Conservation (phyloP, 1,284 basidiomycete species). For the Tylopilus sp. region DNA sequence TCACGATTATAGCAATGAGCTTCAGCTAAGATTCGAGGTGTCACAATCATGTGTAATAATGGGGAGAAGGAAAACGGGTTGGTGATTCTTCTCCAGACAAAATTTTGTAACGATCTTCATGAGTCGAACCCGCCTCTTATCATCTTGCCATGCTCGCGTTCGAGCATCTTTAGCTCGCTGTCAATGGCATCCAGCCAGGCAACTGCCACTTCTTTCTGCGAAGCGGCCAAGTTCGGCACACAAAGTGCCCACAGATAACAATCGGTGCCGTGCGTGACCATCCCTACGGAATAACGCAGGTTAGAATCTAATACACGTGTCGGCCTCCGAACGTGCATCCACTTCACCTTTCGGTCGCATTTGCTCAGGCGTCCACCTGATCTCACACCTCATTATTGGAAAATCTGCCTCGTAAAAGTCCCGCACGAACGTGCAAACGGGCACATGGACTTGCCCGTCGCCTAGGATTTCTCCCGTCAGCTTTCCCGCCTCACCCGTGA, state of each 20-base stretch:
- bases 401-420: constrained; percentile 54
- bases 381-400: constrained; percentile 64
- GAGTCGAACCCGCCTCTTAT: constrained; percentile 45
- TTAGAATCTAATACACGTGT: neutral
- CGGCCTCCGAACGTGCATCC: neutral
- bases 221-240: constrained; percentile 21
- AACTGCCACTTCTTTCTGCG: constrained; percentile 22
- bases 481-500: constrained; percentile 41
- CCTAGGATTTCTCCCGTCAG: constrained; percentile 55
- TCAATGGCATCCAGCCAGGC: constrained; percentile 41
- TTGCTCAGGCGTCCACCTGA: constrained; percentile 66
- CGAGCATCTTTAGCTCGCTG: constrained; percentile 41
- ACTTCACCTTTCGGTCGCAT: constrained; percentile 48
- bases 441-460: constrained; percentile 68
- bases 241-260: constrained; percentile 46
- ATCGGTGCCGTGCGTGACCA: constrained; percentile 69
- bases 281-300: constrained; percentile 38
- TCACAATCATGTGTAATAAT: no score
- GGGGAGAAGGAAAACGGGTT: neutral
- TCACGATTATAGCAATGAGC: no score
- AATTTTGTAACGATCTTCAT: neutral
- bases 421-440: constrained; percentile 54
- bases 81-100: neutral
- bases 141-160: constrained; percentile 50
- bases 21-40: no score